Evolutionary conservation across 1,284 basidiomycete genomes (phyloP), one percentile per base, ranked within the genome.

Genomic region (Moesziomyces sp.): DNA sequence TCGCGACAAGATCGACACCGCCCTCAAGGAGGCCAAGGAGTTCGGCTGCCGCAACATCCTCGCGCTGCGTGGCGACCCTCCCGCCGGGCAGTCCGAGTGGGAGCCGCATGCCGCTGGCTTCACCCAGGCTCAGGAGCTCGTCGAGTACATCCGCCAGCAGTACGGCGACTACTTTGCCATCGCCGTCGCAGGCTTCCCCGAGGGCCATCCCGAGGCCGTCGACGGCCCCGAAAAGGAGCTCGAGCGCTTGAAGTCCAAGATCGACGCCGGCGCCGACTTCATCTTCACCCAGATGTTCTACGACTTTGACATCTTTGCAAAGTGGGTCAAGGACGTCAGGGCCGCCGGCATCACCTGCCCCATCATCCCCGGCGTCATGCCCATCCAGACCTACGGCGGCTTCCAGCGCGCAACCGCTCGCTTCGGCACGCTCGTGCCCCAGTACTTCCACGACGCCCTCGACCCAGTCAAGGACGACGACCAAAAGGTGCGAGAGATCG

Each of bases 271-370:
- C 49, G 92, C 91, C 63, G 88, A 90, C 85, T 93, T 95, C 85
- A 94, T 96, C 84, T 93, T 96, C 86, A 96, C 93, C 0, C 93
- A 96, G 85, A 93, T 96, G 91, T 96, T 96, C 86, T 96, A 94
- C 86, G 93, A 96, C 81, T 89, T 91, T 56, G 89, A 94, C 52
- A 83, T 93, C 73, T 96, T 95, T 85, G 89, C 92, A 73, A 86
- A 87, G 42, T 96, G 93, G 93, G 92, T 94, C 64, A 90, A 90
- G 76, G 88, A 89, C 38, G 79, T 84, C 14, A 74, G 80, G 40
- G 73, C 71, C 40, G 74, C 74, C 46, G 85, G 96, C 9, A 97
- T 99, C 85, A 93, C 90, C 0, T 88, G 96, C 24, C 96, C 97
- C 18, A 94, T 99, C 83, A 90, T 99, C 7, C 97, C 97, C 23